These are phyloP conservation scores for Trypanosoma congolense DNA, from an alignment of 208 protist species.

Conservation along the genomic window DNA sequence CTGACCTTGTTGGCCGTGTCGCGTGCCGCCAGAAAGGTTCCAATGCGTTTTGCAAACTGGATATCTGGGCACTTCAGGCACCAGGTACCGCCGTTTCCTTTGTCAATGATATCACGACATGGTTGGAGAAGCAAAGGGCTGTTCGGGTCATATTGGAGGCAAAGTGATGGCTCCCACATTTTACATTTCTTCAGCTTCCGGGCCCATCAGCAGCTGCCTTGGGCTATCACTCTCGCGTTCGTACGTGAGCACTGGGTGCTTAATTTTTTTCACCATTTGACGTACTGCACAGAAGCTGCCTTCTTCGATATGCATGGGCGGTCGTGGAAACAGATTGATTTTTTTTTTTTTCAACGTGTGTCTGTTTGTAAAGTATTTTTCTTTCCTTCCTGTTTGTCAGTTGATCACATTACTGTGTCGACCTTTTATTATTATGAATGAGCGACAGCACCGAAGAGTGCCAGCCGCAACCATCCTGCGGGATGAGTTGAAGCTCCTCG, in stretches of 20 bases:
- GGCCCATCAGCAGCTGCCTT: too few species aligned
- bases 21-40: constrained; percentile 41
- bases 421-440: too few species aligned
- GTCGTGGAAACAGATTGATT: too few species aligned
- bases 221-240: too few species aligned
- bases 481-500: constrained; percentile 14
- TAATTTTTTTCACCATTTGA: too few species aligned
- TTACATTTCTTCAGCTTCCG: constrained; percentile 2
- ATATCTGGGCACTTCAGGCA: constrained; percentile 21
- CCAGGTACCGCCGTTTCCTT: neutral
- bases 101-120: constrained; percentile 13
- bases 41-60: constrained; percentile 19
- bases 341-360: too few species aligned
- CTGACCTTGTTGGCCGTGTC: constrained; percentile 36
- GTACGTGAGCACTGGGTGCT: too few species aligned
- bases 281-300: too few species aligned
- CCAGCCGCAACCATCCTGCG: constrained; percentile 9
- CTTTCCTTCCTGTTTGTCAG: too few species aligned
- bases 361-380: too few species aligned
- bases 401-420: too few species aligned
- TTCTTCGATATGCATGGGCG: too few species aligned
- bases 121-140: constrained; percentile 26
- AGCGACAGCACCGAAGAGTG: neutral
- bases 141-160: constrained; percentile 20
- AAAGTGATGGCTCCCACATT: constrained; percentile 4